These are phyloP conservation scores for Polygonum aviculare DNA, from an alignment of 148 eudicot species.

Conservation along the genomic window DNA sequence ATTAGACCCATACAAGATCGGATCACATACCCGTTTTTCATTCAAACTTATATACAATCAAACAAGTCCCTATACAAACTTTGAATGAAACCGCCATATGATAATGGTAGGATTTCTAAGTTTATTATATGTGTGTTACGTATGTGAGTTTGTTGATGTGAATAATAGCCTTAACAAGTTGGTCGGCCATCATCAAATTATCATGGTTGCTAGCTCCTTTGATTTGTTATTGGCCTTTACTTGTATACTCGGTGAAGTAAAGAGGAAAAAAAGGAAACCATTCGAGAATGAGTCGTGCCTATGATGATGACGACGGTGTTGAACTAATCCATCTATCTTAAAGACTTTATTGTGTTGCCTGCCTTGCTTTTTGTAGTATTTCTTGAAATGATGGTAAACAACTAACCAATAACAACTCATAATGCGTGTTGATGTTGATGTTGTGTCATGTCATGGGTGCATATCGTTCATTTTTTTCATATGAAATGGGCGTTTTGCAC, in stretches of 20 bases:
- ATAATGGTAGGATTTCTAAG: not conserved
- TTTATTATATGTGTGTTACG: not conserved
- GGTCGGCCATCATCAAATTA: not conserved
- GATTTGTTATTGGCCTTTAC: not conserved
- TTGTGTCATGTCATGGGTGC: not conserved
- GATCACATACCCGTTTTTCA: not conserved
- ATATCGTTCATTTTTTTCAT: not conserved
- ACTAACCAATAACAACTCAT: not conserved
- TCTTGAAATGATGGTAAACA: not conserved
- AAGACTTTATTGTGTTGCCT: not conserved
- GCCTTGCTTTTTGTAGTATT: not conserved
- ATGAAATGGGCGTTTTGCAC: not conserved
- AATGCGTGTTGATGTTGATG: not conserved
- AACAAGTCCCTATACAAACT: too few species aligned
- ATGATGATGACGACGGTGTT: not conserved
- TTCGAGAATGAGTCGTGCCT: not conserved
- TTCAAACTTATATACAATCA: not conserved
- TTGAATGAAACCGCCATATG: not conserved
- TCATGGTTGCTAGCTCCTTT: not conserved
- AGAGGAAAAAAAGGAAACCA: not conserved
- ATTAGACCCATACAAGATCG: not conserved
- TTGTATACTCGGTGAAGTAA: not conserved
- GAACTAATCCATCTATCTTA: not conserved
- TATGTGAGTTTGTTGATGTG: not conserved
- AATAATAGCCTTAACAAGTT: not conserved